Evolutionary conservation across 305 asterid species (phyloP).

Genomic region (Ajuga reptans): DNA sequence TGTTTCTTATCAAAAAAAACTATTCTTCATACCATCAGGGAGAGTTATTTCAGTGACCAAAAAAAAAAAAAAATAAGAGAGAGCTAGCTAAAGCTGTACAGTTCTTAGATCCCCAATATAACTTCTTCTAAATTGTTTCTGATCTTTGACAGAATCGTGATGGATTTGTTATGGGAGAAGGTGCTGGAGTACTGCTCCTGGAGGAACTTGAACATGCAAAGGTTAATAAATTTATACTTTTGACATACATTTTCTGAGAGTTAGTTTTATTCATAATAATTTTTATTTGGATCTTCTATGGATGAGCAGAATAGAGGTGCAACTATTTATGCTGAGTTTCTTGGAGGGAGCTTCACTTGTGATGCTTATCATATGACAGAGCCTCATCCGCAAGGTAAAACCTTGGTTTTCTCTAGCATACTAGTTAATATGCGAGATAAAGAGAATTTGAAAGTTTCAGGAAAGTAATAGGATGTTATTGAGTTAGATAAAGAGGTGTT

Average conservation of each 20-base stretch:
- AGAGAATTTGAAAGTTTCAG: slow-evolving; percentile 10
- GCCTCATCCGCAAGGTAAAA: slow-evolving; percentile 78
- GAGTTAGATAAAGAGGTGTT: not conserved
- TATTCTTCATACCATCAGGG: slow-evolving; percentile 5
- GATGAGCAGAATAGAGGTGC: slow-evolving; percentile 70
- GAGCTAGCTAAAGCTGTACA: not conserved
- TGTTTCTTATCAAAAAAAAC: no score
- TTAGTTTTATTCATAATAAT: slow-evolving; percentile 9
- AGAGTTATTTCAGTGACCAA: not conserved
- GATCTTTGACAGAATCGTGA: slow-evolving; percentile 62
- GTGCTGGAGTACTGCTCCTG: slow-evolving; percentile 81
- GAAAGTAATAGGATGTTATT: not conserved
- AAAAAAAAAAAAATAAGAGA: not conserved
- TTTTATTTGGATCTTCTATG: slow-evolving; percentile 13
- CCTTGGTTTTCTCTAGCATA: slow-evolving; percentile 1
- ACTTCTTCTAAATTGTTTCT: slow-evolving; percentile 16
- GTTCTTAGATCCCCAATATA: slow-evolving; percentile 5
- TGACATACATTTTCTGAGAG: not conserved
- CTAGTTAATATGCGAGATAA: not conserved
- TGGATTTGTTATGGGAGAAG: slow-evolving; percentile 98
- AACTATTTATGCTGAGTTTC: slow-evolving; percentile 74
- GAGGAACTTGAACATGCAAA: slow-evolving; percentile 95
- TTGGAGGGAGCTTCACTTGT: slow-evolving; percentile 88
- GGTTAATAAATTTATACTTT: slow-evolving; percentile 27
- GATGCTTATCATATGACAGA: slow-evolving; percentile 91